Evolutionary conservation across 805 yeast genomes (phyloP).

Genomic region (Starmerella powellii): DNA sequence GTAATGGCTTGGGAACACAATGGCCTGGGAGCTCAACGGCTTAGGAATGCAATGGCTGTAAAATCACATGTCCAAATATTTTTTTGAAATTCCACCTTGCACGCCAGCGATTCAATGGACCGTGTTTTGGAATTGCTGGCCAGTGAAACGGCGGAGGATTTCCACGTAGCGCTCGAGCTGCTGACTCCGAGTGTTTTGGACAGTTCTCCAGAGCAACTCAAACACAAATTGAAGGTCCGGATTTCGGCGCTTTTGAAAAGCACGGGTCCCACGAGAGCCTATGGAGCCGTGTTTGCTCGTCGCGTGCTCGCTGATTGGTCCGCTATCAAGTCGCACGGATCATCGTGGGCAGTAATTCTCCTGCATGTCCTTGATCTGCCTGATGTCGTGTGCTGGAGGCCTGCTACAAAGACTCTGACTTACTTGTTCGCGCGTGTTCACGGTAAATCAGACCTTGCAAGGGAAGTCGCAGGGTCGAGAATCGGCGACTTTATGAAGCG

Average conservation of each 20-base stretch:
- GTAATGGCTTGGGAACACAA: no score
- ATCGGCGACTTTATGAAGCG: constrained; percentile 45
- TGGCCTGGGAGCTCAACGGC: no score
- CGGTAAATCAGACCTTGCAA: constrained; percentile 71
- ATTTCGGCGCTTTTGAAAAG: constrained; percentile 31
- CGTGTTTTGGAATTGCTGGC: constrained; percentile 14
- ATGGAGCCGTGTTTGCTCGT: constrained; percentile 29
- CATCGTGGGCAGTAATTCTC: constrained; percentile 30
- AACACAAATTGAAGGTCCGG: constrained; percentile 26
- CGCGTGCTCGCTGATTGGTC: constrained; percentile 24
- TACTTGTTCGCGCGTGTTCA: constrained; percentile 30
- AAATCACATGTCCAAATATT: background rate
- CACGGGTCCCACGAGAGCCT: constrained; percentile 30
- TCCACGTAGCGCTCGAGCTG: constrained; percentile 2
- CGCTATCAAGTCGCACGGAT: constrained; percentile 31
- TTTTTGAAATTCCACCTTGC: background rate
- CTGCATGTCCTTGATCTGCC: constrained; percentile 32
- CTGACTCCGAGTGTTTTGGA: constrained; percentile 8
- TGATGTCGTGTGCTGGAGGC: constrained; percentile 27
- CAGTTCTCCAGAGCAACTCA: constrained; percentile 7
- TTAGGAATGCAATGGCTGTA: no score
- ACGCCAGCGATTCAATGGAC: constrained; percentile 16
- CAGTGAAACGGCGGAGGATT: background rate
- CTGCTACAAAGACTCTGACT: constrained; percentile 24
- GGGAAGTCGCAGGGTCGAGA: constrained; percentile 75